A percentile compares a stretch with the other conserved stretches of the same genome.
These are phyloP conservation scores for Pharnaceum exiguum DNA, from an alignment of 148 eudicot genomes.

Conservation along the genomic window DNA sequence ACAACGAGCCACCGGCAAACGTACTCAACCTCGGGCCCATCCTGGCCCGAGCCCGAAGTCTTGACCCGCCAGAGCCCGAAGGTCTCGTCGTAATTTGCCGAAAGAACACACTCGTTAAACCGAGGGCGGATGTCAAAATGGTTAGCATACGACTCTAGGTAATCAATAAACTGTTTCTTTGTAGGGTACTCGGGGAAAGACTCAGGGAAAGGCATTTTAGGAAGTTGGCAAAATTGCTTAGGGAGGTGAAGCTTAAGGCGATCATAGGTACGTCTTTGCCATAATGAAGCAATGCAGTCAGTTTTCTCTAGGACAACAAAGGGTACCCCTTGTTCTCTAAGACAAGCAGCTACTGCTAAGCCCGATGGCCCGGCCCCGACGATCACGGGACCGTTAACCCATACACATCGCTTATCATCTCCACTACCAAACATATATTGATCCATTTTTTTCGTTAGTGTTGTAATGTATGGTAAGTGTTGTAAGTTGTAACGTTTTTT, in stretches of 20 bases:
- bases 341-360: conserved; percentile 77
- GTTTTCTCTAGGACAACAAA: conserved; percentile 62
- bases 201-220: conserved; percentile 65
- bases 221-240: conserved; percentile 75
- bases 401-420: conserved; percentile 39
- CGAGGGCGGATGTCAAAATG: conserved; percentile 54
- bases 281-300: conserved; percentile 80
- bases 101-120: conserved; percentile 62
- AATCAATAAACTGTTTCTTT: conserved; percentile 67
- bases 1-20: conserved; percentile 80
- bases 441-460: conserved; percentile 11
- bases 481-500: neutral
- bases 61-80: conserved; percentile 63
- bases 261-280: conserved; percentile 82
- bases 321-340: conserved; percentile 66
- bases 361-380: conserved; percentile 94
- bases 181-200: conserved; percentile 76
- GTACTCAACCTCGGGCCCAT: conserved; percentile 55
- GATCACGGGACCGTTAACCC: conserved; percentile 87
- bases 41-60: conserved; percentile 23
- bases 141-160: conserved; percentile 66
- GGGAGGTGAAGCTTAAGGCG: conserved; percentile 85
- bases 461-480: neutral
- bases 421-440: conserved; percentile 4
- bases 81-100: conserved; percentile 62